Evolutionary conservation across 352 stramenopile genomes (phyloP).

Genomic region (Phytophthora pluvialis): DNA sequence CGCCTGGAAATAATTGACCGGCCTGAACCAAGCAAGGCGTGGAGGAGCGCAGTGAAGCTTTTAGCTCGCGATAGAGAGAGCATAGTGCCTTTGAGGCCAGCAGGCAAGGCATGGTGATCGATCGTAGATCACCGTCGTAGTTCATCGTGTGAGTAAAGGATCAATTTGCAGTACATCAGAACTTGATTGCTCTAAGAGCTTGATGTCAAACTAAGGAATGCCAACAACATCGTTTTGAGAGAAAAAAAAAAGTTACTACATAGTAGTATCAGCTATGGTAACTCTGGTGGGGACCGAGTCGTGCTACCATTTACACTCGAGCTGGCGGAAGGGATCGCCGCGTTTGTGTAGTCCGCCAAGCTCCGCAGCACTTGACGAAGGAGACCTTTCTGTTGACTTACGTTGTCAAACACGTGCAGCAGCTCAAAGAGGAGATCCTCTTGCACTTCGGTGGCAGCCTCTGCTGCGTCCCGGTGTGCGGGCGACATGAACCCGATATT

Average conservation of each 20-base stretch:
- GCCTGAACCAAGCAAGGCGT: neutral
- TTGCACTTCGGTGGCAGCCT: constrained; percentile 50
- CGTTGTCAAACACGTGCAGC: constrained; percentile 75
- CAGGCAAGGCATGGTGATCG: constrained; percentile 28
- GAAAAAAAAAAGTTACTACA: too few relatives aligned
- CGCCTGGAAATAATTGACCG: constrained; percentile 37
- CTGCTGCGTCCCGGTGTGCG: constrained; percentile 25
- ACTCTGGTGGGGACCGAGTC: neutral
- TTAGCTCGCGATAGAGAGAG: constrained; percentile 17
- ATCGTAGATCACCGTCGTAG: constrained; percentile 36
- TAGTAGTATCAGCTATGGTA: too few relatives aligned
- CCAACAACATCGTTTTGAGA: too few relatives aligned
- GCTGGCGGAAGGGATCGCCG: constrained; percentile 10
- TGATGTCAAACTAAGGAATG: too few relatives aligned
- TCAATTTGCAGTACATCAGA: constrained; percentile 12
- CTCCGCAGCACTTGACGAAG: constrained; percentile 73
- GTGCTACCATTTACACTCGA: constrained; percentile 19
- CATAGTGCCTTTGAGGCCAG: neutral
- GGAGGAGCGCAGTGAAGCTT: constrained; percentile 21
- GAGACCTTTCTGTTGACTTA: constrained; percentile 67
- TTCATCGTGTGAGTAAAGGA: constrained; percentile 22
- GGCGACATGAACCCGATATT: constrained; percentile 30
- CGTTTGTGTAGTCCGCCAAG: constrained; percentile 50
- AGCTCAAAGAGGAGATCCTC: constrained; percentile 85
- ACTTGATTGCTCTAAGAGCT: too few relatives aligned